These are phyloP conservation scores for Cryptomeria japonica DNA, from an alignment of 75 land plant genomes.

Conservation along the genomic window DNA sequence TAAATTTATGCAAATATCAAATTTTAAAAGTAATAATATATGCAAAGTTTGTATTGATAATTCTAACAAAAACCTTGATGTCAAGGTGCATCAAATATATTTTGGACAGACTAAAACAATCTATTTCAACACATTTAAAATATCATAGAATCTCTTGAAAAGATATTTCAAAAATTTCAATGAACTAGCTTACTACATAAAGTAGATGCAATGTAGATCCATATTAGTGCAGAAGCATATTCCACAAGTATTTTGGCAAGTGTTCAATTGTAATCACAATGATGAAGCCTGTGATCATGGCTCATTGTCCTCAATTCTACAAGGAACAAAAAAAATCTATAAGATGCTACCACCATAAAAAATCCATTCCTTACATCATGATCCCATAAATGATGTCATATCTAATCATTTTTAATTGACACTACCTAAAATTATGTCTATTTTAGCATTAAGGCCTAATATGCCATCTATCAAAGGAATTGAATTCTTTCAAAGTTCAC, in stretches of 20 bases:
- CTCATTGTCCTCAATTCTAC: background rate
- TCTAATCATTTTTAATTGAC: background rate
- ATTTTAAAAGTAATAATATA: background rate
- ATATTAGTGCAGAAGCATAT: slow-evolving; percentile 14
- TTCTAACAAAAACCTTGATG: slow-evolving; percentile 11
- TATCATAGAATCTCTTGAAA: background rate
- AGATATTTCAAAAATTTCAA: background rate
- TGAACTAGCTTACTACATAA: background rate
- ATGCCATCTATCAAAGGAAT: background rate
- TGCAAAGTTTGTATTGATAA: slow-evolving; percentile 8
- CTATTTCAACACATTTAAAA: background rate
- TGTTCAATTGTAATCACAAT: background rate
- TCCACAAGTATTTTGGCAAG: slow-evolving; percentile 11
- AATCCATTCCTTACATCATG: background rate
- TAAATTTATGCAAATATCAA: background rate
- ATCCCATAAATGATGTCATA: background rate
- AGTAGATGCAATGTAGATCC: background rate
- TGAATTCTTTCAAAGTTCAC: background rate
- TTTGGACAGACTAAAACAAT: background rate
- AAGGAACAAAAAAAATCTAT: background rate
- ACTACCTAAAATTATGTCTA: background rate
- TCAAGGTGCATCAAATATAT: background rate
- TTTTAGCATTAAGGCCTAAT: background rate
- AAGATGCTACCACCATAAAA: background rate
- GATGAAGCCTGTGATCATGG: background rate